Conservation (phyloP, 306 rosid genomes). For the Bauhinia variegata region DNA sequence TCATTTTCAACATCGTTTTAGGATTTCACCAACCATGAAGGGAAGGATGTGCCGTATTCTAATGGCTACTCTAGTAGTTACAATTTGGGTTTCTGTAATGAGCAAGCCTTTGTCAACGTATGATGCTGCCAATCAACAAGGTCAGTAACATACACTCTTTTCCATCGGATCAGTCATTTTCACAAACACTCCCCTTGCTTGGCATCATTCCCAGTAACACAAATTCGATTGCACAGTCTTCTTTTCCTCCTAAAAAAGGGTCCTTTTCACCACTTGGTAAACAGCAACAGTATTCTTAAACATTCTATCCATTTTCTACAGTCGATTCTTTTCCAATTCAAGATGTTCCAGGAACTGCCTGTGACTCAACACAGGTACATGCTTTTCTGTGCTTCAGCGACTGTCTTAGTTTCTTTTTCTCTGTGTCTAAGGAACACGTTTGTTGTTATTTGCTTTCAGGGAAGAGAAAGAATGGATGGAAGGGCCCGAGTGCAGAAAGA, state of each 20-base stretch:
- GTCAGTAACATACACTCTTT: constrained; percentile 18
- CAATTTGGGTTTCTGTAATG: constrained; percentile 14
- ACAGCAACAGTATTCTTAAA: constrained; percentile 21
- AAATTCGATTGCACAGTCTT: too few species aligned
- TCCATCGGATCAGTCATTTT: too few species aligned
- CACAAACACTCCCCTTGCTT: too few species aligned
- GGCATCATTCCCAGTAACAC: too few species aligned
- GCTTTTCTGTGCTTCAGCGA: not conserved
- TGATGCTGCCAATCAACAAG: constrained; percentile 44
- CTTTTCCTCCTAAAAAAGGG: not conserved
- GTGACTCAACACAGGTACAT: constrained; percentile 35
- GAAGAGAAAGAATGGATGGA: constrained; percentile 13
- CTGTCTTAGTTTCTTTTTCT: not conserved
- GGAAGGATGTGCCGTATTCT: constrained; percentile 32
- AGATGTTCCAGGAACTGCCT: constrained; percentile 20
- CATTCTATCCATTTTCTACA: not conserved
- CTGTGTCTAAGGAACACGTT: not conserved
- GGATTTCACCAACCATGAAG: constrained; percentile 30
- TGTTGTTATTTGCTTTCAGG: constrained; percentile 13
- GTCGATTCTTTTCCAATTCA: constrained; percentile 24
- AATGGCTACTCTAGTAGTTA: constrained; percentile 23
- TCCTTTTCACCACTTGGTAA: constrained; percentile 29
- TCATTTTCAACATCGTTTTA: constrained; percentile 7
- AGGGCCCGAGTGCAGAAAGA: constrained; percentile 24
- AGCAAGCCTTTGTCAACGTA: constrained; percentile 18